phyloP scores from a whole-genome alignment of 1,284 basidiomycete genomes.

The Irpex rosettiformis region DNA sequence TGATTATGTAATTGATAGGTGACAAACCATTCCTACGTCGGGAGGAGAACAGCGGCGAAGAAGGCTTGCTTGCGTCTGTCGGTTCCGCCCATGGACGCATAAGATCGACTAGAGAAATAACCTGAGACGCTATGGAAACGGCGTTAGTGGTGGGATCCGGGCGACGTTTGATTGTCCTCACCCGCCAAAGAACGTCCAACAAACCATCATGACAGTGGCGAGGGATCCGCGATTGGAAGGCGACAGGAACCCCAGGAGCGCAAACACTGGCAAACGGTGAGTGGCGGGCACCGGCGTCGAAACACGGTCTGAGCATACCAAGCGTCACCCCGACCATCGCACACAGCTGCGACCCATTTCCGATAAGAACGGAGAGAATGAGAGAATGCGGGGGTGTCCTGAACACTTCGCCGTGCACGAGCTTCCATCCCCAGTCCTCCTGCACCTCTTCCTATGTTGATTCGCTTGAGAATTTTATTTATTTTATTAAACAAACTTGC shows the following conservation, averaged over 20 bases:
- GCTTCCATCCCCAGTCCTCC: conserved; percentile 98
- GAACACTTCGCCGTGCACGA: conserved; percentile 96
- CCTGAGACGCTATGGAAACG: conserved; percentile 69
- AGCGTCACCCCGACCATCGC: conserved; percentile 91
- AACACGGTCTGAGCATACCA: conserved; percentile 36
- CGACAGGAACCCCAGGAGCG: conserved; percentile 94
- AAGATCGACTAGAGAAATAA: conserved; percentile 85
- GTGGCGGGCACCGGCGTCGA: background rate
- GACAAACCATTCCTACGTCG: conserved; percentile 53
- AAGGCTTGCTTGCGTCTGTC: conserved; percentile 83
- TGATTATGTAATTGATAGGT: background rate
- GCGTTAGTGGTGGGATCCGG: background rate
- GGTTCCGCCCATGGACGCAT: conserved; percentile 79
- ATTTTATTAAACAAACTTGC: conserved; percentile 7
- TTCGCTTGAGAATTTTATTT: background rate
- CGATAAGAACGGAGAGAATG: conserved; percentile 81
- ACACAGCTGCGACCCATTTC: conserved; percentile 88
- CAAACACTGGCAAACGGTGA: conserved; percentile 63
- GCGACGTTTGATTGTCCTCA: conserved; percentile 27
- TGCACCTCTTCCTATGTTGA: conserved; percentile 83
- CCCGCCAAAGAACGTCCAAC: conserved; percentile 93
- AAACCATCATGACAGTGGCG: conserved; percentile 94
- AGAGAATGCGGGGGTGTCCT: conserved; percentile 79
- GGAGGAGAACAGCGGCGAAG: conserved; percentile 85
- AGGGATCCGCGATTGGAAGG: conserved; percentile 95